Base-by-base conservation (phyloP, 1,284 basidiomycete genomes). In the Ganoderma lucidum region DNA sequence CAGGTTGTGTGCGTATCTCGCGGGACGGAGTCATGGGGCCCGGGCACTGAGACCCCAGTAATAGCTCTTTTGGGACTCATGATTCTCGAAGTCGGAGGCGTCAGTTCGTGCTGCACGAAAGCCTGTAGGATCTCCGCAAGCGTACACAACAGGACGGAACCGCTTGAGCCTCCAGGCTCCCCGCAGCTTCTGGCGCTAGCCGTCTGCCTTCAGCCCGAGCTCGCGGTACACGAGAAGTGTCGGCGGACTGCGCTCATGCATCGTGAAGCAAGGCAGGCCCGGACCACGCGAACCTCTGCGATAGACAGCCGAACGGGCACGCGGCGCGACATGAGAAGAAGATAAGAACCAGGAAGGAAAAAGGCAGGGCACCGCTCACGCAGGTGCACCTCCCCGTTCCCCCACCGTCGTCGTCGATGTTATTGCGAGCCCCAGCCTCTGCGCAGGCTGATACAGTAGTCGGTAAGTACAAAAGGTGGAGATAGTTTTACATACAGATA, bases 341-440 rank as follows among this genome's bases (percentile, higher is more conserved):
- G 23, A 12, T 61, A 42, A 9, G 8, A 10, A 41, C 23, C 12
- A 23, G 41, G n/a, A 42, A 39, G 15, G 59, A 28, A 44, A 39
- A 41, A 39, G 39, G 59, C 59, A 41, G 59, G 39, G 59, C 59
- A 61, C 59, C 39, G 59, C n/a, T 23, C 59, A 23, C 59, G 59
- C 59, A 39, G n/a, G 39, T 39, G 59, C 59, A 28, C 59, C 56
- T 61, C 59, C 59, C 59, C 37, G n/a, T n/a, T 15, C 59, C 59
- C 59, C 35, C 35, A 35, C 35, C 59, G 41, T 19, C 37, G 59
- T 42, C 59, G 59, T 41, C 14, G 39, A 42, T 28, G 39, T 41
- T n/a, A 61, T 61, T 42, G 37, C 59, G 15, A 41, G 6, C 48
- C 48, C 48, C 23, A 61, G 59, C 59, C 59, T 61, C 59, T 61